These are phyloP conservation scores for Sherardia arvensis DNA, from an alignment of 257 asterid genomes.

Conservation along the genomic window DNA sequence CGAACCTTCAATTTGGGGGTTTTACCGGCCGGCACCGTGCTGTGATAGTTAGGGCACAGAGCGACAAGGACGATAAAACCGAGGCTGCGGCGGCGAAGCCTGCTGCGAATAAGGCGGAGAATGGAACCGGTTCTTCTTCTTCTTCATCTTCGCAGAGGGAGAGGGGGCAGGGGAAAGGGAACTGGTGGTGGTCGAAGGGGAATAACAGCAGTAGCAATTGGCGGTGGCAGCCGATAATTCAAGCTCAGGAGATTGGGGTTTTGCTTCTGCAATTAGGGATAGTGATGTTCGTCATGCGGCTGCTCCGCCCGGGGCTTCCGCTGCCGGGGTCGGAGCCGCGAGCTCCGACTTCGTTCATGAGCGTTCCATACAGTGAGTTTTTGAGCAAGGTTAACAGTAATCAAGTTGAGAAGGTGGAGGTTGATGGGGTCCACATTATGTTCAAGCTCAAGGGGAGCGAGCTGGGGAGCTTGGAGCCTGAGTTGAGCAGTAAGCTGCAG, in stretches of 20 bases:
- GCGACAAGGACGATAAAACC: slow-evolving; percentile 62
- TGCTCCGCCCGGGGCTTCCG: slow-evolving; percentile 83
- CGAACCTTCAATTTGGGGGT: slow-evolving; percentile 35
- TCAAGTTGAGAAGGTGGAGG: slow-evolving; percentile 91
- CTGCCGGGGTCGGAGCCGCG: slow-evolving; percentile 86
- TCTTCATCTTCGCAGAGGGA: slow-evolving; percentile 56
- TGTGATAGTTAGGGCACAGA: slow-evolving; percentile 40
- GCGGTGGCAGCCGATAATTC: slow-evolving; percentile 86
- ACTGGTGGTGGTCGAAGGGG: slow-evolving; percentile 48
- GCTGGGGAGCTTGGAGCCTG: slow-evolving; percentile 36
- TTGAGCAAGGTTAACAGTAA: slow-evolving; percentile 62
- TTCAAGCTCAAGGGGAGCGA: slow-evolving; percentile 67
- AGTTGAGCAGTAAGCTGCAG: slow-evolving; percentile 48
- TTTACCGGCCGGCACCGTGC: slow-evolving; percentile 12
- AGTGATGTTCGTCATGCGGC: slow-evolving; percentile 83
- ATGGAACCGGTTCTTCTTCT: slow-evolving; percentile 46
- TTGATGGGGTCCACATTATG: slow-evolving; percentile 93
- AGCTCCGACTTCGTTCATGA: slow-evolving; percentile 48
- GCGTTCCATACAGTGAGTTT: slow-evolving; percentile 89
- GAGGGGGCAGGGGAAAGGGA: slow-evolving; percentile 69
- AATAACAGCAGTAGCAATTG: slow-evolving; percentile 31
- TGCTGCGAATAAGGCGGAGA: slow-evolving; percentile 24
- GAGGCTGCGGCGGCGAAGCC: slow-evolving; percentile 34
- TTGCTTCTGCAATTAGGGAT: slow-evolving; percentile 79
- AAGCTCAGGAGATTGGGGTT: slow-evolving; percentile 84